Conservation (phyloP, 2,329 filamentous ascomycete genomes). For the Cylindrodendrum hubeiense region DNA sequence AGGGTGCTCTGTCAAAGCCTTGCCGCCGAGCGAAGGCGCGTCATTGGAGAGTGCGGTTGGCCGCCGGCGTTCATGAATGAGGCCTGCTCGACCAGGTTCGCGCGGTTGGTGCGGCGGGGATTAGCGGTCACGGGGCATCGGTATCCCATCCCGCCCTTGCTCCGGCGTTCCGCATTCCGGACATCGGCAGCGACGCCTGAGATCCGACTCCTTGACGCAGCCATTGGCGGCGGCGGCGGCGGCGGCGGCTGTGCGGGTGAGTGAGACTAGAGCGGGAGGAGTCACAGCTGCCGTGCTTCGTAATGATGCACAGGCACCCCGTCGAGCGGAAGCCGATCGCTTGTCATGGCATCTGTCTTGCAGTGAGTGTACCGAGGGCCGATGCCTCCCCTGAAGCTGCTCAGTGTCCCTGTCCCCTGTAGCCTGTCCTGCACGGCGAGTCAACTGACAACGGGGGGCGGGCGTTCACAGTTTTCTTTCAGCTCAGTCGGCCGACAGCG, state of each 20-base stretch:
- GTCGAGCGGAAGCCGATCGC: neutral
- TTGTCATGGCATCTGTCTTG: neutral
- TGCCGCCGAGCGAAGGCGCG: neutral
- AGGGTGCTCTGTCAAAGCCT: neutral
- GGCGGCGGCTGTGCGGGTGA: neutral
- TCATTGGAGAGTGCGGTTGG: neutral
- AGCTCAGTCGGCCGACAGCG: conserved; percentile 10
- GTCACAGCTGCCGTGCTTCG: no score
- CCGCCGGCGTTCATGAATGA: neutral
- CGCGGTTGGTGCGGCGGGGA: neutral
- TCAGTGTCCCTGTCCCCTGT: neutral
- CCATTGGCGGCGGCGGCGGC: neutral
- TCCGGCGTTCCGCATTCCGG: conserved; percentile 4
- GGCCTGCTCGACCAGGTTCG: neutral
- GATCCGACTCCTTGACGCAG: neutral
- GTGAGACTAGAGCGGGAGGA: neutral
- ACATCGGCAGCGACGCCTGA: conserved; percentile 5
- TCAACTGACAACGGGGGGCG: neutral
- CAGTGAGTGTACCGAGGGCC: neutral
- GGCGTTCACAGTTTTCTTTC: neutral
- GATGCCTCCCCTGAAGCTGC: neutral
- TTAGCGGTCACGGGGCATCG: conserved; percentile 16
- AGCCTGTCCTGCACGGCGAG: neutral
- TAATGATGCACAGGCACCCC: no score
- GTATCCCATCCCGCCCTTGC: conserved; percentile 3